Percentiles rank a stretch among this genome's conserved stretches.
Conservation (phyloP, 805 yeast genomes). For the Barnettozyma siamensis region DNA sequence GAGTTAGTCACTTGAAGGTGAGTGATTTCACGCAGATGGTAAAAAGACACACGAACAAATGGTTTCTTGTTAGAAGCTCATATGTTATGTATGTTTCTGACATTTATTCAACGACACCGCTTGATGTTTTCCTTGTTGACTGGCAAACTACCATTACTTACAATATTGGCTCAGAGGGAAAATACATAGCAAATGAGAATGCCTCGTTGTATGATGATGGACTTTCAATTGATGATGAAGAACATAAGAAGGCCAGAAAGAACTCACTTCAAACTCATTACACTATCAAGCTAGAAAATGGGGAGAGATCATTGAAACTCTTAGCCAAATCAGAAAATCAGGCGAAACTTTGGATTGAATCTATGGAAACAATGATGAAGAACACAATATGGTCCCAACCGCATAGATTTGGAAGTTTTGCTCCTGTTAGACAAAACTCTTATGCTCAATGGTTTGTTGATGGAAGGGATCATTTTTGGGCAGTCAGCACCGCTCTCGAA, state of each 20-base stretch:
- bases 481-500: conserved; percentile 83
- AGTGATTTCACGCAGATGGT: conserved; percentile 83
- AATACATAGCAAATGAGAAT: conserved; percentile 33
- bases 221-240: conserved; percentile 21
- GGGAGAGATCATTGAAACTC: conserved; percentile 72
- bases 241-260: conserved; percentile 14
- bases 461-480: conserved; percentile 95
- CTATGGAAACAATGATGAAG: conserved; percentile 63
- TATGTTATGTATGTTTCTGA: conserved; percentile 83
- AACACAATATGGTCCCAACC: conserved; percentile 65
- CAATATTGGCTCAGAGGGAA: conserved; percentile 33
- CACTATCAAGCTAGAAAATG: conserved; percentile 56
- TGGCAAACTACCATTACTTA: conserved; percentile 53
- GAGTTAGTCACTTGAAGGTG: conserved; percentile 81
- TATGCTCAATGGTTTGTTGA: conserved; percentile 97
- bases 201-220: conserved; percentile 28
- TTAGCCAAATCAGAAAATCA: conserved; percentile 62
- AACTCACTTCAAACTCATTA: conserved; percentile 47
- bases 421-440: conserved; percentile 81
- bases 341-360: conserved; percentile 67
- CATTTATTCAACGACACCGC: conserved; percentile 77
- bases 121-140: conserved; percentile 91
- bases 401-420: conserved; percentile 83
- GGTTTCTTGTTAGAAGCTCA: conserved; percentile 85
- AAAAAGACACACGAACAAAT: conserved; percentile 82